These are phyloP conservation scores for Asterella californica DNA, from an alignment of 225 moss, liverwort and hornwort genomes.

Conservation along the genomic window DNA sequence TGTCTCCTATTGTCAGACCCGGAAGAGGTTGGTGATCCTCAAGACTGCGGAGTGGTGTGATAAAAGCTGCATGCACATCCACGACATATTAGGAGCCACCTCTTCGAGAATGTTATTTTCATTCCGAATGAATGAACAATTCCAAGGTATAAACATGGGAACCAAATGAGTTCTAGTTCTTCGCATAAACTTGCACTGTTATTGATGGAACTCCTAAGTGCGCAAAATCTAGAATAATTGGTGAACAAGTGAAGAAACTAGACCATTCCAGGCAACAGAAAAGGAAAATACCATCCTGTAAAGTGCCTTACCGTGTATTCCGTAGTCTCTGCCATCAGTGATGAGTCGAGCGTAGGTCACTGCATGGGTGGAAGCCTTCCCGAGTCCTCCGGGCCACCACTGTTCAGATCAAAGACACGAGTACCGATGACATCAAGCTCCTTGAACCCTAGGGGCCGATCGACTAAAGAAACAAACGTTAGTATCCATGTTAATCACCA, in stretches of 20 bases:
- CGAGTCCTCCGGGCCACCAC: conserved; percentile 99
- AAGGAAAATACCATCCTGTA: background rate
- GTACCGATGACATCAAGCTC: background rate
- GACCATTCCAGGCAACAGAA: background rate
- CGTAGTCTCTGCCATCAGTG: conserved; percentile 68
- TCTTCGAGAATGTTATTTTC: background rate
- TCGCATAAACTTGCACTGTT: too few species aligned
- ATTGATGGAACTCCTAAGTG: too few species aligned
- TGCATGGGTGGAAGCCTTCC: conserved; percentile 89
- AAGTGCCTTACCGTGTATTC: conserved; percentile 65
- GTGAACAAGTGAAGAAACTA: too few species aligned
- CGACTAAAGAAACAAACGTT: too few species aligned
- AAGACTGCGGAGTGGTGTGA: conserved; percentile 83
- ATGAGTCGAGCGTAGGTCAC: conserved; percentile 80
- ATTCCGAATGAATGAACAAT: background rate
- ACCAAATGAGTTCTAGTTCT: too few species aligned
- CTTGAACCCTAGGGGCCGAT: too few species aligned
- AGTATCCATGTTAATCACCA: background rate
- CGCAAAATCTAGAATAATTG: too few species aligned
- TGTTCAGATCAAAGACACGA: conserved; percentile 21
- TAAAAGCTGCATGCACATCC: conserved; percentile 59
- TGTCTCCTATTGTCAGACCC: conserved; percentile 83
- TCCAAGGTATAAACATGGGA: too few species aligned
- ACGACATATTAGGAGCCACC: background rate
- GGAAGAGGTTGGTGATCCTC: conserved; percentile 78